Conservation (phyloP, 2,329 filamentous ascomycete genomes). For the Beauveria sp. region DNA sequence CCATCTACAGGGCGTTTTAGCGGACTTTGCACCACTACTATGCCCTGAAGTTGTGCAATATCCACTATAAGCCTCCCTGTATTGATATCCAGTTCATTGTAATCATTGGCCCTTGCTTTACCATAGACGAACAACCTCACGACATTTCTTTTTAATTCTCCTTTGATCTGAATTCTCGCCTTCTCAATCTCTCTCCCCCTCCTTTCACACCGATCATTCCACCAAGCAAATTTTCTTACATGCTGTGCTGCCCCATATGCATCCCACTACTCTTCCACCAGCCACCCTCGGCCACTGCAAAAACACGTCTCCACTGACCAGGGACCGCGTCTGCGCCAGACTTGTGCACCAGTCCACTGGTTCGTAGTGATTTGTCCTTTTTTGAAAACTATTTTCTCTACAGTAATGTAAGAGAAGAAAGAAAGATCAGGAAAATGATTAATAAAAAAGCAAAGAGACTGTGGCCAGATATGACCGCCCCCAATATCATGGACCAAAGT, state of each 20-base stretch:
- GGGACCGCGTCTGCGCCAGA: constrained; percentile 10
- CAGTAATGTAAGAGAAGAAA: too few species aligned
- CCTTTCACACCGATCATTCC: not conserved
- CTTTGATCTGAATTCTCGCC: not conserved
- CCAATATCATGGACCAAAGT: not conserved
- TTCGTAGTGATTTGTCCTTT: constrained; percentile 1
- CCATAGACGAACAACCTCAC: too few species aligned
- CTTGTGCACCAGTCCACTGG: not conserved
- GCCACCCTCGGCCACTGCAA: constrained; percentile 5
- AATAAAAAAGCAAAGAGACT: not conserved
- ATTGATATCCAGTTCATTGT: too few species aligned
- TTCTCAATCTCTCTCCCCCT: not conserved
- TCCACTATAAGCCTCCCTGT: not conserved
- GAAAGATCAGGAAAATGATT: too few species aligned
- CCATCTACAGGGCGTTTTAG: not conserved
- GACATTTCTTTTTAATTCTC: not conserved
- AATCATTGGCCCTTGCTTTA: too few species aligned
- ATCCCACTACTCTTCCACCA: not conserved
- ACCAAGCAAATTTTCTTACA: not conserved
- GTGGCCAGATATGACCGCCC: not conserved
- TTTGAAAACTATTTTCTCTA: not conserved
- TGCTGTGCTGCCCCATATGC: not conserved
- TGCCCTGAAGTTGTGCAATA: constrained; percentile 3
- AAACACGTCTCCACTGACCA: constrained; percentile 12
- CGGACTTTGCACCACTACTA: not conserved